Evolutionary conservation across 176 grass and related monocot species (phyloP).

Genomic region (Rhynchospora pubera): DNA sequence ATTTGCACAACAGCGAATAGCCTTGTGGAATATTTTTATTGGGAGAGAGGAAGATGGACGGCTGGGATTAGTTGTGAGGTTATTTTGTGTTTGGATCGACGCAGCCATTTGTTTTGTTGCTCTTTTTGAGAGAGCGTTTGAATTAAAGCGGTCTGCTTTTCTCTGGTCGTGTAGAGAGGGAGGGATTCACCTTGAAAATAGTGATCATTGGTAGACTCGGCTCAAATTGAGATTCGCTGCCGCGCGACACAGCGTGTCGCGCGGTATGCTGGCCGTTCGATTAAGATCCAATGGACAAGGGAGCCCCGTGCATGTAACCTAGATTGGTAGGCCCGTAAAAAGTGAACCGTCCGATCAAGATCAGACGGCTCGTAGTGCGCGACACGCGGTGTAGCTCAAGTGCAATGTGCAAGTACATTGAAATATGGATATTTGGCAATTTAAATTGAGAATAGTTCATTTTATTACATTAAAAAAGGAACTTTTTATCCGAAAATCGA

Average conservation of each 20-base stretch:
- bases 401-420: neutral
- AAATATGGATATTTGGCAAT: neutral
- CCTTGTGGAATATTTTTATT: neutral
- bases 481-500: neutral
- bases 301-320: no score
- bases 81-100: neutral
- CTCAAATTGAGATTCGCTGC: no score
- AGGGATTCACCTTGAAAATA: neutral
- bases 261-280: no score
- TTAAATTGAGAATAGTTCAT: neutral
- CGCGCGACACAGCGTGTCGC: no score
- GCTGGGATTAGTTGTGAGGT: neutral
- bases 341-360: no score
- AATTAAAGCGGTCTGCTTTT: slow-evolving; percentile 28
- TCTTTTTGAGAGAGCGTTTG: slow-evolving; percentile 15
- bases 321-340: no score
- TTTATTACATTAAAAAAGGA: neutral
- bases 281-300: no score
- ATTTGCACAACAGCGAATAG: neutral
- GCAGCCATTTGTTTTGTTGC: neutral
- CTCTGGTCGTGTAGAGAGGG: neutral
- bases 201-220: slow-evolving; percentile 12
- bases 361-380: no score
- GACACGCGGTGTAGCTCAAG: no score
- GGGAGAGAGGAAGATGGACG: neutral